Percentiles rank a stretch among this genome's conserved stretches.
Conservation (phyloP, 2,329 filamentous ascomycete species). For the Stromatinia cepivora region DNA sequence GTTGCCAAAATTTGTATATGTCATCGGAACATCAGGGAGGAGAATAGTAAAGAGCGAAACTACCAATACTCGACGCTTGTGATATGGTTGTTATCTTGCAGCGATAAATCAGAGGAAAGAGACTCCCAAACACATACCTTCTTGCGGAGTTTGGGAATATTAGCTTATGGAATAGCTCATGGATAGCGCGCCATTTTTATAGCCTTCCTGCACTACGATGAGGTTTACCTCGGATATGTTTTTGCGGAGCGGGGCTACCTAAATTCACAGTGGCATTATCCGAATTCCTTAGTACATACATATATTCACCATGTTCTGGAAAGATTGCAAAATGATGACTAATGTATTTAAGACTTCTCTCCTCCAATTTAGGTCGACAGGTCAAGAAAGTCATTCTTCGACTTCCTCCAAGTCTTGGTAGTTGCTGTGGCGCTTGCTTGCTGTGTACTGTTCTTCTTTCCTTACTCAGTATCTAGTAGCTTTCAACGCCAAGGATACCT, state of each 20-base stretch:
- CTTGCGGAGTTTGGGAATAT: neutral
- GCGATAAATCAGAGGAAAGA: neutral
- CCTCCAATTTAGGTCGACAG: too few species aligned
- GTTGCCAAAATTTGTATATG: neutral
- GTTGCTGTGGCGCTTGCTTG: too few species aligned
- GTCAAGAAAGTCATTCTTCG: too few species aligned
- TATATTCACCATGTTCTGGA: too few species aligned
- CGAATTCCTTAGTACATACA: neutral
- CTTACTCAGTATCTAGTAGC: too few species aligned
- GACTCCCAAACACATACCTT: neutral
- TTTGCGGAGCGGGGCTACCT: neutral
- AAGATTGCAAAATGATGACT: too few species aligned
- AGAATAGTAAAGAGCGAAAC: neutral
- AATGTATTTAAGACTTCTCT: too few species aligned
- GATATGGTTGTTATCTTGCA: neutral
- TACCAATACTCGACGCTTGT: neutral
- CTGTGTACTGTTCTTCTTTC: too few species aligned
- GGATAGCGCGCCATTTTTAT: neutral
- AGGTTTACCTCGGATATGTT: neutral
- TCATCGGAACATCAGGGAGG: too few species aligned
- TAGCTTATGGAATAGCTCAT: neutral
- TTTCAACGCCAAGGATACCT: too few species aligned
- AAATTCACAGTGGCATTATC: too few species aligned
- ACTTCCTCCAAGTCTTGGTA: too few species aligned
- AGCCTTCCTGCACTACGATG: rapidly evolving